These are phyloP conservation scores for Termitomyces sp. DNA, from an alignment of 768 basidiomycete species.

Conservation along the genomic window DNA sequence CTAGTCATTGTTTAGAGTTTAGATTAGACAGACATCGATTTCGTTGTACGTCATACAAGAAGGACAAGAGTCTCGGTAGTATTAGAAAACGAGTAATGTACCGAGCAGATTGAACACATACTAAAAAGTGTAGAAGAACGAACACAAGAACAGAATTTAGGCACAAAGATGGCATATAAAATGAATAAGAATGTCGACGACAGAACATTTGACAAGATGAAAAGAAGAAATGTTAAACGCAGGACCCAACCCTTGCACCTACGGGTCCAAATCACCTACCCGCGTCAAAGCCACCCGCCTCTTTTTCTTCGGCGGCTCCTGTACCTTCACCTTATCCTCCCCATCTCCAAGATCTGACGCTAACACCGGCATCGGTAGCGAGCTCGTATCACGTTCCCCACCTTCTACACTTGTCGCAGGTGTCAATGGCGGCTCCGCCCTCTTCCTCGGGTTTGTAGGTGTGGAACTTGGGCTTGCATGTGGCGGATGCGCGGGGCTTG, in stretches of 20 bases:
- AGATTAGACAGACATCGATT: background rate
- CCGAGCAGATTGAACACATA: background rate
- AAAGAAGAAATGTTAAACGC: background rate
- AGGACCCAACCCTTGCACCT: background rate
- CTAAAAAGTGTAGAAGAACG: background rate
- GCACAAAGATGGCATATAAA: background rate
- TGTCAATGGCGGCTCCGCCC: slow-evolving; percentile 41
- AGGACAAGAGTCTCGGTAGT: background rate
- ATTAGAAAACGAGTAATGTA: slow-evolving; percentile 1
- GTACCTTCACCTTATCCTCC: slow-evolving; percentile 17
- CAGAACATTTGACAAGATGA: background rate
- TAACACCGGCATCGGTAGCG: background rate
- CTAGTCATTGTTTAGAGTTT: too few species aligned
- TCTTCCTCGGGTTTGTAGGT: slow-evolving; percentile 28
- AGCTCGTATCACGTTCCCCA: slow-evolving; percentile 21
- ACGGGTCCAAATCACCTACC: slow-evolving; percentile 52
- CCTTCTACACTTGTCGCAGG: slow-evolving; percentile 46
- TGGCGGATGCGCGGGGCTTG: slow-evolving; percentile 21
- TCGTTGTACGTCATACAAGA: background rate
- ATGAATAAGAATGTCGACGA: background rate
- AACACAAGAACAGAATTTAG: background rate
- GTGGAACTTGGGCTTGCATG: slow-evolving; percentile 22
- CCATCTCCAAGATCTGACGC: slow-evolving; percentile 14
- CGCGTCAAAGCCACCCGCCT: slow-evolving; percentile 72
- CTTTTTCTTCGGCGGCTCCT: slow-evolving; percentile 81